A percentile compares a stretch with the other conserved stretches of the same genome.
phyloP scores from a whole-genome alignment of 2,329 filamentous ascomycete species.

The Ampelomyces quisqualis region DNA sequence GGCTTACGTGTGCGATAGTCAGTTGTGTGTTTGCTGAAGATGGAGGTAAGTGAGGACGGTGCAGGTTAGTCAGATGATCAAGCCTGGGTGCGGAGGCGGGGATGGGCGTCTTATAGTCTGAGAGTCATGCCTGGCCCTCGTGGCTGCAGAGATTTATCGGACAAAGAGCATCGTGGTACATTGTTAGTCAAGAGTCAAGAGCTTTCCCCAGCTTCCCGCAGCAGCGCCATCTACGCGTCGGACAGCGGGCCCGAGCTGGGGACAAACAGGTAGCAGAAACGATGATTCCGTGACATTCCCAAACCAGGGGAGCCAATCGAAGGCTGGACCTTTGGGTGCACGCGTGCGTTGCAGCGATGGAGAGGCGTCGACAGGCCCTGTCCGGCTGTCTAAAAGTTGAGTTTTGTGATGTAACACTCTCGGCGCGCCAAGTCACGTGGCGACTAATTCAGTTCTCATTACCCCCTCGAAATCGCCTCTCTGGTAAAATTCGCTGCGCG shows the following conservation, averaged over 20 bases:
- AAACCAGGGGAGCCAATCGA: constrained; percentile 24
- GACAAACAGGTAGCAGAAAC: constrained; percentile 19
- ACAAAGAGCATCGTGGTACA: constrained; percentile 33
- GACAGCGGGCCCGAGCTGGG: constrained; percentile 27
- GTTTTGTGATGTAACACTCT: constrained; percentile 6
- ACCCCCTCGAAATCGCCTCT: no score
- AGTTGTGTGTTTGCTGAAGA: constrained; percentile 4
- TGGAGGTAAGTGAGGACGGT: constrained; percentile 11
- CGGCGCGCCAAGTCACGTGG: no score
- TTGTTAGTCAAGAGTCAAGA: constrained; percentile 37
- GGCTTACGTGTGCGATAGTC: constrained; percentile 9
- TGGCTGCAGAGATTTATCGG: constrained; percentile 28
- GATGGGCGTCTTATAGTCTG: constrained; percentile 31
- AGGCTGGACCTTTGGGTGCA: constrained; percentile 10
- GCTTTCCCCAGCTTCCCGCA: constrained; percentile 27
- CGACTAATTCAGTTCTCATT: no score
- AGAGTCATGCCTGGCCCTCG: constrained; percentile 6
- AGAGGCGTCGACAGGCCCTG: constrained; percentile 22
- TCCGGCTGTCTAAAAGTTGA: constrained; percentile 7
- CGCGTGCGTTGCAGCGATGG: constrained; percentile 23
- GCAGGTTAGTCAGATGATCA: constrained; percentile 19
- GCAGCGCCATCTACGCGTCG: constrained; percentile 29
- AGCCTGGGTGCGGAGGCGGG: constrained; percentile 8
- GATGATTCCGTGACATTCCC: constrained; percentile 24
- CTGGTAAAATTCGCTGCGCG: no score